A percentile compares a stretch with the other conserved stretches of the same genome.
phyloP scores from a whole-genome alignment of 2,329 filamentous ascomycete species.

The Trichophyton benhamiae region DNA sequence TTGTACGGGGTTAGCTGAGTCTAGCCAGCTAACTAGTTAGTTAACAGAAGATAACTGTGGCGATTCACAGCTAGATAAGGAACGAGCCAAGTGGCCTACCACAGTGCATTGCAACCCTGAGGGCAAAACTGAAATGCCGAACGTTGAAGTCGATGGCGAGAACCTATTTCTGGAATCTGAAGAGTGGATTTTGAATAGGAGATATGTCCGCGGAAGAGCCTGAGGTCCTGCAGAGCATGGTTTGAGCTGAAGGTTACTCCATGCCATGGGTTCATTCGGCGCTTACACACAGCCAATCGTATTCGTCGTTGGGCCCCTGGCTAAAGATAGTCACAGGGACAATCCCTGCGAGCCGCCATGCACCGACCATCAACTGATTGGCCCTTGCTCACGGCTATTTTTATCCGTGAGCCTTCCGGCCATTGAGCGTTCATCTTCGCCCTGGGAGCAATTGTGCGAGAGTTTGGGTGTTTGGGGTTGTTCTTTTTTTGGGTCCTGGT shows the following conservation, averaged over 20 bases:
- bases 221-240: not conserved
- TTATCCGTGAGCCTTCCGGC: not conserved
- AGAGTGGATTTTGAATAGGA: not conserved
- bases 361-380: not conserved
- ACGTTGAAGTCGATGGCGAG: not conserved
- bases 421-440: not conserved
- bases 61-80: not conserved
- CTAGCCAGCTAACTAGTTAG: not conserved
- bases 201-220: not conserved
- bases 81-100: not conserved
- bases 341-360: not conserved
- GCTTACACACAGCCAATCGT: not conserved
- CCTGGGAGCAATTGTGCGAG: not conserved
- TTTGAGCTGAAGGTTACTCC: not conserved
- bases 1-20: not conserved
- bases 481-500: not conserved
- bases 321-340: not conserved
- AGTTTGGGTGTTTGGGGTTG: not conserved
- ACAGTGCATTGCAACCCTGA: not conserved
- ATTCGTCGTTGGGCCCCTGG: not conserved
- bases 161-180: not conserved
- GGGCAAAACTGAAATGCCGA: not conserved
- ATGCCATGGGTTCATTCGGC: not conserved
- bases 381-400: not conserved
- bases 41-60: not conserved